Conservation (phyloP, 345 rosid genomes). For the Aegle marmelos region DNA sequence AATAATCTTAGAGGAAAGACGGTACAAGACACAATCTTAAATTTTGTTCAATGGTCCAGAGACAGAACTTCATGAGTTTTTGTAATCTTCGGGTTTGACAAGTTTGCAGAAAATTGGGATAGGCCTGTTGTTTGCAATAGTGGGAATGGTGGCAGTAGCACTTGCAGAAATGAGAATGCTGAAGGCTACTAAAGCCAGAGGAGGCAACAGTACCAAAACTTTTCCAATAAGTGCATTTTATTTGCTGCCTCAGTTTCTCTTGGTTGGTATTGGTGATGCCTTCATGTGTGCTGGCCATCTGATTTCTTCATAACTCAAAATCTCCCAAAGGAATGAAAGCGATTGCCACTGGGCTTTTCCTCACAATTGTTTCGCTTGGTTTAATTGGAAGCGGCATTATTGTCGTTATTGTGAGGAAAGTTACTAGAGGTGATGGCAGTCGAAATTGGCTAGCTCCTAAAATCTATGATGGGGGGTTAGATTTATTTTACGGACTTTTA, state of each 20-base stretch:
- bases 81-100: conserved; percentile 10
- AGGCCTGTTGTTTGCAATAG: conserved; percentile 13
- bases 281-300: conserved; percentile 19
- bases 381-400: conserved; percentile 10
- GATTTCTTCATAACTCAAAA: conserved; percentile 22
- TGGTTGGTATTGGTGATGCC: conserved; percentile 16
- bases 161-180: conserved; percentile 9
- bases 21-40: background rate
- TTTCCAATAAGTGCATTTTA: conserved; percentile 13
- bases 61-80: background rate
- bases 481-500: conserved; percentile 13
- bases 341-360: conserved; percentile 18
- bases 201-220: background rate
- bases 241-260: conserved; percentile 17
- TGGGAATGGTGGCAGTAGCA: conserved; percentile 15
- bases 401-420: conserved; percentile 5
- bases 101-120: conserved; percentile 16
- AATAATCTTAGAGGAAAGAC: conserved; percentile 4
- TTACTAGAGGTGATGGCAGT: background rate
- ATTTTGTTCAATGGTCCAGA: background rate
- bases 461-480: conserved; percentile 15
- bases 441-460: conserved; percentile 13
- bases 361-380: conserved; percentile 14
- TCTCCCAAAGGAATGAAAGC: conserved; percentile 23
- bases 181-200: background rate